Percentiles rank a stretch among this genome's conserved stretches.
phyloP scores from a whole-genome alignment of 768 basidiomycete genomes.

The Mycena maculata region DNA sequence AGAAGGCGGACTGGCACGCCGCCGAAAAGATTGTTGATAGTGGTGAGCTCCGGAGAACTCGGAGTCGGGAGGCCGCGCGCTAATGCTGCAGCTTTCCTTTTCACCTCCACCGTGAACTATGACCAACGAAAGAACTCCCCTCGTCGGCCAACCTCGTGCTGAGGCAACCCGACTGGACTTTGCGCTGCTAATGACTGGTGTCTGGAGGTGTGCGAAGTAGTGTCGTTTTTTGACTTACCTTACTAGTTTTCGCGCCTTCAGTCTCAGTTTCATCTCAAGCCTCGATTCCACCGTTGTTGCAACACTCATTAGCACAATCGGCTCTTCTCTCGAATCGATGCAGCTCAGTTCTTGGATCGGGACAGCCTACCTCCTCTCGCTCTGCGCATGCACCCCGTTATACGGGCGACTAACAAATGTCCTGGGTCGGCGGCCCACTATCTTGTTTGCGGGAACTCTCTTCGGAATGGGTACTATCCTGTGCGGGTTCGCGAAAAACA shows the following conservation, averaged over 20 bases:
- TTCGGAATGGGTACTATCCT: constrained; percentile 74
- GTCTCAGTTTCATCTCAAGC: constrained; percentile 24
- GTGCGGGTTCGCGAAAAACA: constrained; percentile 64
- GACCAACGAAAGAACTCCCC: no score
- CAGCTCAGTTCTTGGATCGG: constrained; percentile 72
- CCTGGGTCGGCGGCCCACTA: constrained; percentile 63
- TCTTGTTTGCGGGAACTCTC: constrained; percentile 66
- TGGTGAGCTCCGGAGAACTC: no score
- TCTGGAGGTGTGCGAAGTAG: no score
- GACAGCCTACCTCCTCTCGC: constrained; percentile 70
- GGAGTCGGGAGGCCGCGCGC: no score
- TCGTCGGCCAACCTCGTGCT: no score
- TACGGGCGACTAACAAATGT: constrained; percentile 68
- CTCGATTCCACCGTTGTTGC: constrained; percentile 66
- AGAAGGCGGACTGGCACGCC: no score
- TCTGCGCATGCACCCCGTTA: constrained; percentile 74
- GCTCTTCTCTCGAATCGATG: constrained; percentile 66
- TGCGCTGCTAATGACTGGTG: no score
- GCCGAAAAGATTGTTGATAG: no score
- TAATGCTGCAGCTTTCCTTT: no score
- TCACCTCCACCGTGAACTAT: no score
- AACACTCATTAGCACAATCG: constrained; percentile 69
- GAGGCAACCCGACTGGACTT: no score
- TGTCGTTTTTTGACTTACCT: no score
- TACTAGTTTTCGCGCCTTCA: background rate